These are phyloP conservation scores for Fusarium nurragi DNA, from an alignment of 2,329 filamentous ascomycete genomes.

Conservation along the genomic window DNA sequence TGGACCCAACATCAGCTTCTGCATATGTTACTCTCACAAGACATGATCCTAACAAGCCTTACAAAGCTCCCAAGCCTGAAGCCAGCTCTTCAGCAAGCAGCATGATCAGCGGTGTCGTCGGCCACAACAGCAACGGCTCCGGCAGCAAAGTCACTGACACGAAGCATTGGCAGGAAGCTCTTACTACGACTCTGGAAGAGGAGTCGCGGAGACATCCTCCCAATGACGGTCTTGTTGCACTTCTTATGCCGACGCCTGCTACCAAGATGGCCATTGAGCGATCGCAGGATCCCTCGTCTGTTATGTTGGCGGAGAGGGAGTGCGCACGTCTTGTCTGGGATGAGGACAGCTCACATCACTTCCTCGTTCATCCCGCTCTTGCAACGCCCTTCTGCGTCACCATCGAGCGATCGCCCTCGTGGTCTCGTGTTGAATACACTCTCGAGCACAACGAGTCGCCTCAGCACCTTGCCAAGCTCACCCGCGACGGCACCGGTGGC, in stretches of 20 bases:
- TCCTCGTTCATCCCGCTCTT: conserved; percentile 70
- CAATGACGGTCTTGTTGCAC: conserved; percentile 71
- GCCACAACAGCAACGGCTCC: conserved; percentile 41
- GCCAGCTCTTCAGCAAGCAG: conserved; percentile 40
- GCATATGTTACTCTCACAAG: conserved; percentile 68
- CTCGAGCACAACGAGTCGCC: conserved; percentile 72
- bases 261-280: conserved; percentile 70
- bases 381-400: conserved; percentile 71
- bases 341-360: conserved; percentile 66
- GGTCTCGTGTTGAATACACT: conserved; percentile 70
- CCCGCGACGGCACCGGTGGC: conserved; percentile 66
- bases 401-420: conserved; percentile 66
- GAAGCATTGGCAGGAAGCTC: conserved; percentile 66
- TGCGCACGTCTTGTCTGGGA: conserved; percentile 78
- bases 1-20: conserved; percentile 71
- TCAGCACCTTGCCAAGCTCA: conserved; percentile 67
- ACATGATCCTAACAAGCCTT: conserved; percentile 68
- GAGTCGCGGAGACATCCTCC: conserved; percentile 62
- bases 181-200: conserved; percentile 68
- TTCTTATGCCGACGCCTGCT: conserved; percentile 73
- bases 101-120: conserved; percentile 48
- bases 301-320: conserved; percentile 72
- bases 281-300: conserved; percentile 66
- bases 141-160: conserved; percentile 48
- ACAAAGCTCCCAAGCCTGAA: conserved; percentile 54